These are phyloP conservation scores for Diospyros kaki DNA, from an alignment of 148 eudicot species.

Conservation along the genomic window DNA sequence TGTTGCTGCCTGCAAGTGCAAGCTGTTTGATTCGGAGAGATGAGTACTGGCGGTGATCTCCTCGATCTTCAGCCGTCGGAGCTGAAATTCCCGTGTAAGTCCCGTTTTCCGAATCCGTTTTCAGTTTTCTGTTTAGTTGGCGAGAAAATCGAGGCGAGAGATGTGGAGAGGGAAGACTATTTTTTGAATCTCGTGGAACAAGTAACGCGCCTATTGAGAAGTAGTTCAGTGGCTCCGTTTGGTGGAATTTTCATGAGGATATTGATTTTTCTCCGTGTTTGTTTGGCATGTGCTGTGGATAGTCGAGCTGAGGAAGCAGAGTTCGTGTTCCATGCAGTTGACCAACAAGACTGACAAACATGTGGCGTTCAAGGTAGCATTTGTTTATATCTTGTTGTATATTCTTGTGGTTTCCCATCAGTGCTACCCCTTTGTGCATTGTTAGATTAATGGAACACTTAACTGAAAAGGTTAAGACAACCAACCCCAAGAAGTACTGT, in stretches of 20 bases:
- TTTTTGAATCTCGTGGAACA: background rate
- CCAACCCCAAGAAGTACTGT: slow-evolving; percentile 85
- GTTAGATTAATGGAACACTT: slow-evolving; percentile 19
- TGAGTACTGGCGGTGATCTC: slow-evolving; percentile 57
- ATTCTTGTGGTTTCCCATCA: slow-evolving; percentile 8
- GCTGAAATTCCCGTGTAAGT: slow-evolving; percentile 67
- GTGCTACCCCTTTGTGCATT: background rate
- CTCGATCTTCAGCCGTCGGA: slow-evolving; percentile 59
- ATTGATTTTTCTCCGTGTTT: slow-evolving; percentile 22
- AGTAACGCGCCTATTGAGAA: background rate
- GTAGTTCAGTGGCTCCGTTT: background rate
- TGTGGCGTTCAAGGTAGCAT: slow-evolving; percentile 70
- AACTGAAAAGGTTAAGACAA: slow-evolving; percentile 67
- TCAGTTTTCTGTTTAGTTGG: slow-evolving; percentile 1
- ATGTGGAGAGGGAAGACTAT: background rate
- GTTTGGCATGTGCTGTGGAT: slow-evolving; percentile 20
- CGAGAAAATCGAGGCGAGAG: background rate
- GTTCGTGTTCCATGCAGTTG: slow-evolving; percentile 55
- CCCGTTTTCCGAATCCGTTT: slow-evolving; percentile 7
- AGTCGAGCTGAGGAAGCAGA: slow-evolving; percentile 69
- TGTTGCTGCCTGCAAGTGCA: background rate
- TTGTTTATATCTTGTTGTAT: background rate
- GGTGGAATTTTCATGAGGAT: slow-evolving; percentile 13
- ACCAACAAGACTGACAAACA: slow-evolving; percentile 50
- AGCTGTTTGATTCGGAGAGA: slow-evolving; percentile 16